Percentiles rank a stretch among this genome's conserved stretches.
phyloP scores from a whole-genome alignment of 768 basidiomycete species.

The Trametes maxima region DNA sequence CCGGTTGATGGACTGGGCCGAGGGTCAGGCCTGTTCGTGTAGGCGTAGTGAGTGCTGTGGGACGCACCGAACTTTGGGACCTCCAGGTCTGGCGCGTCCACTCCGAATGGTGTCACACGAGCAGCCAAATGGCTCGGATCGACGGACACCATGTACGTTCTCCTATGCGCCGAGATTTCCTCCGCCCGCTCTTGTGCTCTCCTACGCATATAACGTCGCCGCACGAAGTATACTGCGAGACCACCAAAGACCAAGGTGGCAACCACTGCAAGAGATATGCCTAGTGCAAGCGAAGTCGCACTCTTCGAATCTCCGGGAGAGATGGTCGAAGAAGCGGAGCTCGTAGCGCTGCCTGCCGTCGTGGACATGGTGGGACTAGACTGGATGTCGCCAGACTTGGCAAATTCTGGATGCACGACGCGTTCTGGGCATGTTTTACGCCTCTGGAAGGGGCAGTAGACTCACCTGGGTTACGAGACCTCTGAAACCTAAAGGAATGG shows the following conservation, averaged over 20 bases:
- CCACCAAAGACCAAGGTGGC: constrained; percentile 15
- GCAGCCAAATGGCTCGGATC: constrained; percentile 21
- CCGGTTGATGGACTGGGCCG: constrained; percentile 50
- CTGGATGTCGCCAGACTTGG: constrained; percentile 8
- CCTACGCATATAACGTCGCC: constrained; percentile 11
- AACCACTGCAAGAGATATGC: constrained; percentile 22
- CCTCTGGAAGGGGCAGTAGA: not conserved
- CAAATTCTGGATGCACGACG: not conserved
- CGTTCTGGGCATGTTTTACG: not conserved
- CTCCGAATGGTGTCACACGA: constrained; percentile 21
- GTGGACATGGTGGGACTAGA: constrained; percentile 13
- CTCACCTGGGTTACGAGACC: not conserved
- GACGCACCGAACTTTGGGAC: constrained; percentile 19
- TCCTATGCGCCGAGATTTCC: constrained; percentile 15
- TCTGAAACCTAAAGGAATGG: not conserved
- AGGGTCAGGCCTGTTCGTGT: not conserved
- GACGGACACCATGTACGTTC: constrained; percentile 21
- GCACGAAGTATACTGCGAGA: constrained; percentile 17
- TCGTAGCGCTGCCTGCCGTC: constrained; percentile 2
- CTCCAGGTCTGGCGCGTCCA: constrained; percentile 17
- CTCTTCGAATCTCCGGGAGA: constrained; percentile 7
- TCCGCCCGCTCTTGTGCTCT: not conserved
- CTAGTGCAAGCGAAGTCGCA: constrained; percentile 17
- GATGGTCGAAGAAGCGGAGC: not conserved
- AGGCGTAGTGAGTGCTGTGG: not conserved